Evolutionary conservation across 768 basidiomycete genomes (phyloP).

Genomic region (Mycena albidolilacea): DNA sequence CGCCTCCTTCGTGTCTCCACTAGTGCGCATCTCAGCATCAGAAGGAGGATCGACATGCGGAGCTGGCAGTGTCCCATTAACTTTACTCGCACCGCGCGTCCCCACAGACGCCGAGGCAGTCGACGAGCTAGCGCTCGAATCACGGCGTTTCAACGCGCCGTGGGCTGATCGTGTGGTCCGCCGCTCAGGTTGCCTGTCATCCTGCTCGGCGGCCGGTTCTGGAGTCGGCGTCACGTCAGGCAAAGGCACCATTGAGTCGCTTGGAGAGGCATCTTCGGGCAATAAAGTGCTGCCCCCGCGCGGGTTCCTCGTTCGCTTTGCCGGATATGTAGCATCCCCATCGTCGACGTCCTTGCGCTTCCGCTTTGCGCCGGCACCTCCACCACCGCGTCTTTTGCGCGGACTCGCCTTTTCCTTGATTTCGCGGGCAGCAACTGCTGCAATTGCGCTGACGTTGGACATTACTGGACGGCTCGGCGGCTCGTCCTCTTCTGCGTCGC

Average conservation of each 20-base stretch:
- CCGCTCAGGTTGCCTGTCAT: conserved; percentile 53
- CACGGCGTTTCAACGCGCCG: conserved; percentile 56
- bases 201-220: conserved; percentile 54
- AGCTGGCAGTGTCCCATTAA: conserved; percentile 18
- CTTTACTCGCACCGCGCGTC: conserved; percentile 29
- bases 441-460: conserved; percentile 35
- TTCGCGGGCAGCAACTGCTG: conserved; percentile 43
- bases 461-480: conserved; percentile 31
- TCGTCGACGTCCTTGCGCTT: conserved; percentile 75
- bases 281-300: conserved; percentile 54
- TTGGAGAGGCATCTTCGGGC: conserved; percentile 61
- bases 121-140: conserved; percentile 69
- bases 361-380: conserved; percentile 60
- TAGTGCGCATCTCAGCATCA: conserved; percentile 21
- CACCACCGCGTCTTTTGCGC: conserved; percentile 40
- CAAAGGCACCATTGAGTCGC: conserved; percentile 44
- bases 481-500: conserved; percentile 61
- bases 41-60: conserved; percentile 22
- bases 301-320: conserved; percentile 73
- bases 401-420: conserved; percentile 37
- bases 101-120: conserved; percentile 47
- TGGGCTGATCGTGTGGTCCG: conserved; percentile 63
- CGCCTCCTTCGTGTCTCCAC: conserved; percentile 45
- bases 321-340: conserved; percentile 78
- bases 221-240: conserved; percentile 45